Base-by-base conservation (phyloP, 1,139 yeast genomes). In the Ogataea hybrid region DNA sequence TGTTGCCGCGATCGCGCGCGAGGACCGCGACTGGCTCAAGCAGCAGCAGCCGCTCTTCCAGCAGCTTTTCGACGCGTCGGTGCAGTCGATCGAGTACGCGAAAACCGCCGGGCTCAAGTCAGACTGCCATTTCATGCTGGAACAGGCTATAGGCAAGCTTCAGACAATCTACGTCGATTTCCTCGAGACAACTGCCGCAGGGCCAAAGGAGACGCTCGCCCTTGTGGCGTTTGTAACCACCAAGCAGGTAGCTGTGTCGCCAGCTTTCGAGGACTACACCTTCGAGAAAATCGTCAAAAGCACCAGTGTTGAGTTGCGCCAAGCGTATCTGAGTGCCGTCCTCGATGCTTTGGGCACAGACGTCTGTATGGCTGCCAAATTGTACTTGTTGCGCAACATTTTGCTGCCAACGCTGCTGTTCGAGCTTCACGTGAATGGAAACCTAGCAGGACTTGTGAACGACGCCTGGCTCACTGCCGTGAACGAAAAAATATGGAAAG, bases 401-500 rank as follows among this genome's bases (percentile, higher is more conserved):
- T 75, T 88, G 50, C 84, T 84, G 48, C 75, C 92, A 1, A 73
- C 81, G 2, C 68, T 89, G 28, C 67, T 81, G 7, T 79, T 73
- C 48, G 92, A 87, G 55, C 81, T 84, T 1, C 67, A 72, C 22
- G 64, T 64, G 10, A 59, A 63, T 7, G 81, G 79, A 0, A 69
- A 71, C 39, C 65, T 86, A n/a, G 67, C 70, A 22, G 67, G 60
- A 0, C 69, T 85, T 41, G 70, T 81, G 35, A 64, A 63, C 18
- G 55, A 56, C 1, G 51, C 52, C 1, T 88, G 97, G 95, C 63
- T 92, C 30, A 75, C 73, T 30, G 46, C 65, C 6, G 74, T 90
- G 3, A 81, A 79, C 48, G 69, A 71, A 10, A 77, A 77, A 44
- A 71, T 92, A 11, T 92, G 98, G 98, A 72, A 77, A 52, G 75